These are phyloP conservation scores for Colletotrichum cuscutae DNA, from an alignment of 2,329 filamentous ascomycete species.

Conservation along the genomic window DNA sequence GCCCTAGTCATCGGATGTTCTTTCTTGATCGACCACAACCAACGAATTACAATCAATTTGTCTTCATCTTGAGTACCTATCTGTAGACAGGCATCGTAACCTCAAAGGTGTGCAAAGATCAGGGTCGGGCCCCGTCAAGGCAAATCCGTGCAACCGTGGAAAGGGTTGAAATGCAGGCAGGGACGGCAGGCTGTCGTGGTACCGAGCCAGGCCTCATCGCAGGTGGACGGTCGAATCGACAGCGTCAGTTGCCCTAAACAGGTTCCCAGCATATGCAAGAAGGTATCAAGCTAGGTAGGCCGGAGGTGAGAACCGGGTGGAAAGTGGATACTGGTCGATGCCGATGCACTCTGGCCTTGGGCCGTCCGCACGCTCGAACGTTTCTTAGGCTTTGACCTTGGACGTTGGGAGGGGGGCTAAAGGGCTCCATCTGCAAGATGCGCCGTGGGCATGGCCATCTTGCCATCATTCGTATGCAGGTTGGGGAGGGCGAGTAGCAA, in stretches of 20 bases:
- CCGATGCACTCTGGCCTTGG: slow-evolving; percentile 27
- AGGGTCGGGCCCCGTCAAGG: slow-evolving; percentile 24
- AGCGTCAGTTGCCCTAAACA: slow-evolving; percentile 28
- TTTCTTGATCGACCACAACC: not conserved
- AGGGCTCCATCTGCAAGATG: slow-evolving; percentile 25
- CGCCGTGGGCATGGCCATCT: slow-evolving; percentile 13
- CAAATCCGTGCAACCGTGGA: slow-evolving; percentile 26
- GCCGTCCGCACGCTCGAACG: slow-evolving; percentile 30
- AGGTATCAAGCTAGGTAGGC: not conserved
- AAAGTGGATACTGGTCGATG: slow-evolving; percentile 30
- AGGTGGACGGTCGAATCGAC: slow-evolving; percentile 11
- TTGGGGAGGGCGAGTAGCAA: slow-evolving; percentile 13
- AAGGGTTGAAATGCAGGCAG: slow-evolving; percentile 6
- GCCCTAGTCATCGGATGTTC: not conserved
- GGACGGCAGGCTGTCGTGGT: slow-evolving; percentile 12
- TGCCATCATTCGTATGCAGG: slow-evolving; percentile 25
- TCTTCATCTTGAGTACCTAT: not conserved
- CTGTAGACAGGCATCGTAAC: not conserved
- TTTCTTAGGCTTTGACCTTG: slow-evolving; percentile 25
- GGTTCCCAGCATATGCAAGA: slow-evolving; percentile 31
- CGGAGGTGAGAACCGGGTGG: slow-evolving; percentile 26
- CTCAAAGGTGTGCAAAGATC: slow-evolving; percentile 3
- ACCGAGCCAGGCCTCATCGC: slow-evolving; percentile 3
- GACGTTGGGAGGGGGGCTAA: not conserved
- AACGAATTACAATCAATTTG: not conserved